These are phyloP conservation scores for Nitzschia inconspicua DNA, from an alignment of 108 stramenopile genomes.

Conservation along the genomic window DNA sequence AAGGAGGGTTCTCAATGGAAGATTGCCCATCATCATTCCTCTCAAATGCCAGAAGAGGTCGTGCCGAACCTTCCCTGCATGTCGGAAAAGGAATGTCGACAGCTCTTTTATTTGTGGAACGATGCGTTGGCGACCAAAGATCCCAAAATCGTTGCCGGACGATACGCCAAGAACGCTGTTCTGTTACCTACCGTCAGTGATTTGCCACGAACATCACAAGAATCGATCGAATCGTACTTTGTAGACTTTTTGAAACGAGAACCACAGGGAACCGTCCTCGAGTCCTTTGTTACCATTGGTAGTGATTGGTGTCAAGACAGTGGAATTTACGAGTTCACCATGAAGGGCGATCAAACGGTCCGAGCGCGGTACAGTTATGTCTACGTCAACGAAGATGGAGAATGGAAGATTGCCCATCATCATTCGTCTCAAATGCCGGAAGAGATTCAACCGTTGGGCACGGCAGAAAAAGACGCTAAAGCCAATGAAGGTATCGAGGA, in stretches of 20 bases:
- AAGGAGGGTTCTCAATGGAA: conserved; percentile 66
- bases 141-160: conserved; percentile 31
- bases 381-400: conserved; percentile 24
- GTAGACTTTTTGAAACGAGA: conserved; percentile 39
- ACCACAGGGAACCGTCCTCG: conserved; percentile 39
- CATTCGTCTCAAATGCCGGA: conserved; percentile 57
- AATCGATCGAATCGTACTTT: conserved; percentile 53
- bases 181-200: conserved; percentile 48
- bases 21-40: conserved; percentile 69
- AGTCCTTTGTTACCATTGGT: conserved; percentile 21
- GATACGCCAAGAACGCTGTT: conserved; percentile 45
- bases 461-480: too few relatives aligned
- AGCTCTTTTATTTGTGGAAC: conserved; percentile 56
- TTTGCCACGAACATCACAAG: conserved; percentile 41
- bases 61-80: conserved; percentile 26
- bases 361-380: conserved; percentile 46
- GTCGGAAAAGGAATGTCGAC: conserved; percentile 28
- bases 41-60: conserved; percentile 53
- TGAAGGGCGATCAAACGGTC: conserved; percentile 33
- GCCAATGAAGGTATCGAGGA: conserved; percentile 15
- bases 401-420: conserved; percentile 62
- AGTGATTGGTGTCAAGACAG: conserved; percentile 34
- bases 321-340: conserved; percentile 54
- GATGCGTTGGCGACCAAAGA: conserved; percentile 48
- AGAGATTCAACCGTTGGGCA: conserved; percentile 21